Evolutionary conservation across 768 basidiomycete species (phyloP).

Genomic region (Collybia nuda): DNA sequence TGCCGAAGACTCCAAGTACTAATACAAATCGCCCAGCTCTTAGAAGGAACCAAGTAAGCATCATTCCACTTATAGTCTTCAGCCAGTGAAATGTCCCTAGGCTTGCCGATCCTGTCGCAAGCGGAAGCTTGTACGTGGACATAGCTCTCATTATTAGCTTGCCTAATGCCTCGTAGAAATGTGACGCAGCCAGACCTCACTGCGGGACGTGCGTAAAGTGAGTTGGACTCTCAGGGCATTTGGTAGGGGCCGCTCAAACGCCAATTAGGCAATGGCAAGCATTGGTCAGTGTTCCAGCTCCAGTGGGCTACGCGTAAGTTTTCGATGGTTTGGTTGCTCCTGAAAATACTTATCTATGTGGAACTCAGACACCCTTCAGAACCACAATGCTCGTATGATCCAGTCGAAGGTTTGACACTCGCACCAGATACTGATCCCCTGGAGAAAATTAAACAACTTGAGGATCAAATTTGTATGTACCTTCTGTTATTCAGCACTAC

Average conservation of each 20-base stretch:
- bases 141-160: neutral
- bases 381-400: conserved; percentile 85
- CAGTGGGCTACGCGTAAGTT: conserved; percentile 79
- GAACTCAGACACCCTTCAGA: conserved; percentile 72
- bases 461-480: conserved; percentile 69
- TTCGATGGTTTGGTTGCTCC: conserved; percentile 1
- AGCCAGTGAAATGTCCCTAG: conserved; percentile 30
- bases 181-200: conserved; percentile 83
- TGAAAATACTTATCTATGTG: conserved; percentile 8
- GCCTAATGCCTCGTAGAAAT: conserved; percentile 56
- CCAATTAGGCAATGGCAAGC: conserved; percentile 73
- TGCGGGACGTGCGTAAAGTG: conserved; percentile 85
- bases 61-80: neutral
- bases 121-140: conserved; percentile 69
- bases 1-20: conserved; percentile 66
- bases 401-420: conserved; percentile 76
- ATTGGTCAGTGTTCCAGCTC: conserved; percentile 79
- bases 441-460: conserved; percentile 74
- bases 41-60: conserved; percentile 72
- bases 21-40: conserved; percentile 59
- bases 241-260: neutral
- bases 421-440: conserved; percentile 78
- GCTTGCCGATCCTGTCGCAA: conserved; percentile 83
- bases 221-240: conserved; percentile 22
- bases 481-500: neutral